Percentiles rank a stretch among this genome's conserved stretches.
These are phyloP conservation scores for Aspergillus sp. DNA, from an alignment of 2,329 filamentous ascomycete genomes.

Conservation along the genomic window DNA sequence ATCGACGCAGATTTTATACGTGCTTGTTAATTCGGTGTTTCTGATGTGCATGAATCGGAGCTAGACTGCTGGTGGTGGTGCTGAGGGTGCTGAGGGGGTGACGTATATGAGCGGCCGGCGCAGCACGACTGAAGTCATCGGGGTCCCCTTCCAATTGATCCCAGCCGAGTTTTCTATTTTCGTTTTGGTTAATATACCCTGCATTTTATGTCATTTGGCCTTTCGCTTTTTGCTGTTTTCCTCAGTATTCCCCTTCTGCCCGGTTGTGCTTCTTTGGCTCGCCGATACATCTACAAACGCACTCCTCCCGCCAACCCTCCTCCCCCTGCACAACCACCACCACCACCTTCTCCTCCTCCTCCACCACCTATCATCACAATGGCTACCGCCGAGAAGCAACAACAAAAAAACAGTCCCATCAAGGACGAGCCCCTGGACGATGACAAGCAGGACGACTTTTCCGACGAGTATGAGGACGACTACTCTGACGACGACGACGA, in stretches of 20 bases:
- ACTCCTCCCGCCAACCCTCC: background rate
- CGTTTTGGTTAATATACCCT: conserved; percentile 6
- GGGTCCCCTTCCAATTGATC: background rate
- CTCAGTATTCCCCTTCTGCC: background rate
- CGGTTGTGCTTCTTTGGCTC: background rate
- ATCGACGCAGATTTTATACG: background rate
- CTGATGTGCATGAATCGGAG: background rate
- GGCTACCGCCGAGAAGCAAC: conserved; percentile 28
- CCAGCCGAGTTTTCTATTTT: background rate
- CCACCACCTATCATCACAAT: conserved; percentile 13
- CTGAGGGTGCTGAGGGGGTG: background rate
- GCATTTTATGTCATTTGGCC: conserved; percentile 6
- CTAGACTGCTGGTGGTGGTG: background rate
- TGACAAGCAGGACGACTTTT: conserved; percentile 14
- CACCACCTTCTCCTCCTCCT: background rate
- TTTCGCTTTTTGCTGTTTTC: background rate
- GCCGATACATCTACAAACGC: background rate
- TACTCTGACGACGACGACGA: conserved; percentile 33
- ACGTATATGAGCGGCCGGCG: conserved; percentile 1
- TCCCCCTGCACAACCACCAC: background rate
- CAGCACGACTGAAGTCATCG: background rate
- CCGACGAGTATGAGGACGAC: conserved; percentile 24
- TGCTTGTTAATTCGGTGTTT: no score
- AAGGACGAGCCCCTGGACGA: conserved; percentile 24
- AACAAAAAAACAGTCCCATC: conserved; percentile 28